Percentiles rank a stretch among this genome's conserved stretches.
phyloP scores from a whole-genome alignment of 805 yeast species.

The Zygotorulaspora sp. region DNA sequence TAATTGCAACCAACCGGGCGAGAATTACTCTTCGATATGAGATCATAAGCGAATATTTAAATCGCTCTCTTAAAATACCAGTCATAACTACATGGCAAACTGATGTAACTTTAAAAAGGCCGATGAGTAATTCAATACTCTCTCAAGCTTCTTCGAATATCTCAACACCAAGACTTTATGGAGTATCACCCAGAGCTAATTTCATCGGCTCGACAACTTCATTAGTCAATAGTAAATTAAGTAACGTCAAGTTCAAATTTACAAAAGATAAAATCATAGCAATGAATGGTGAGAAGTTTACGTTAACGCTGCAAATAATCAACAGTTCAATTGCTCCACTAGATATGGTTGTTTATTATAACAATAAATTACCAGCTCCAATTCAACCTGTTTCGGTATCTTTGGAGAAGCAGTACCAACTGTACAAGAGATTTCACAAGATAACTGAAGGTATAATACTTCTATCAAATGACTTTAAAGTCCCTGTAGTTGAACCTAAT shows the following conservation, averaged over 20 bases:
- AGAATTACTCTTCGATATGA: constrained; percentile 23
- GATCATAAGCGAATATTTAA: constrained; percentile 5
- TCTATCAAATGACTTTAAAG: constrained; percentile 33
- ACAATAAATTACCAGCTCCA: constrained; percentile 18
- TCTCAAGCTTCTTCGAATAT: constrained; percentile 15
- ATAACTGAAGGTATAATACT: constrained; percentile 31
- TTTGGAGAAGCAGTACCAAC: constrained; percentile 24
- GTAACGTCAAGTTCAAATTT: constrained; percentile 29
- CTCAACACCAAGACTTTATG: constrained; percentile 21
- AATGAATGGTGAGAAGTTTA: constrained; percentile 25
- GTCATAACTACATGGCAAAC: constrained; percentile 33
- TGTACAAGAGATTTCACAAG: constrained; percentile 23
- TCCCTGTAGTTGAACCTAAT: constrained; percentile 28
- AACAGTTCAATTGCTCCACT: constrained; percentile 26
- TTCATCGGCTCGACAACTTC: constrained; percentile 18
- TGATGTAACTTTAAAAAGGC: constrained; percentile 29
- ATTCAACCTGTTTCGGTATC: constrained; percentile 15
- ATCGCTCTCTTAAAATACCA: constrained; percentile 10
- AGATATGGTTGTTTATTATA: constrained; percentile 29
- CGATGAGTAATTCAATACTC: constrained; percentile 12
- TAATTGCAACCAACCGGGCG: constrained; percentile 23
- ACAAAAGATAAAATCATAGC: constrained; percentile 20
- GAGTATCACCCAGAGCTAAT: constrained; percentile 12
- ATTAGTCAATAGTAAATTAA: constrained; percentile 20
- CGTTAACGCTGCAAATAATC: constrained; percentile 26